These are phyloP conservation scores for Globisporangium recalcitrans DNA, from an alignment of 352 stramenopile genomes.

Conservation along the genomic window DNA sequence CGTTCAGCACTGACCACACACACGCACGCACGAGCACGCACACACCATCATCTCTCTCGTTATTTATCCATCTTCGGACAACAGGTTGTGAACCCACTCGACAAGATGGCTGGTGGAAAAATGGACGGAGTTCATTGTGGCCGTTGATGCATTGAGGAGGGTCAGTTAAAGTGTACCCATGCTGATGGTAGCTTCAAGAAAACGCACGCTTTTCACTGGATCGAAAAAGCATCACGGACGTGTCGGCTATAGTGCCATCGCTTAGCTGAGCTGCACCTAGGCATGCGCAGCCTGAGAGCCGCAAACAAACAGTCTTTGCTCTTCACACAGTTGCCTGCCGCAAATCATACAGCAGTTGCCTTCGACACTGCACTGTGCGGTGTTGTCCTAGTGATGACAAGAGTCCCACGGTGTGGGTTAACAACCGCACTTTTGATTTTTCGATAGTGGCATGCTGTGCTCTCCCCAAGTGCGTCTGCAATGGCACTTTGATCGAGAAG, in stretches of 20 bases:
- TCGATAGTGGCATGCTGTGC: neutral
- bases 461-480: neutral
- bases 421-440: neutral
- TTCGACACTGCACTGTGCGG: too few relatives aligned
- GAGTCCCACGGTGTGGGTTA: neutral
- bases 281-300: too few relatives aligned
- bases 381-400: neutral
- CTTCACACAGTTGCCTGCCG: too few relatives aligned
- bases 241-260: neutral
- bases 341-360: too few relatives aligned
- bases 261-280: neutral
- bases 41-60: neutral
- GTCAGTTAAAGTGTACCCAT: conserved; percentile 3
- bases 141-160: too few relatives aligned
- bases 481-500: neutral
- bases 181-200: neutral
- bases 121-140: too few relatives aligned
- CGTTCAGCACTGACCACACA: neutral
- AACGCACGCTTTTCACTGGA: neutral
- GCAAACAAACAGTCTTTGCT: too few relatives aligned
- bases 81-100: too few relatives aligned
- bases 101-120: too few relatives aligned
- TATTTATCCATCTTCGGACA: neutral
- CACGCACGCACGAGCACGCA: too few relatives aligned
- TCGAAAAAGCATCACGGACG: neutral